A percentile compares a stretch with the other conserved stretches of the same genome.
Evolutionary conservation across 2,329 filamentous ascomycete species (phyloP).

Genomic region (Hymenoscyphus fructigenus): DNA sequence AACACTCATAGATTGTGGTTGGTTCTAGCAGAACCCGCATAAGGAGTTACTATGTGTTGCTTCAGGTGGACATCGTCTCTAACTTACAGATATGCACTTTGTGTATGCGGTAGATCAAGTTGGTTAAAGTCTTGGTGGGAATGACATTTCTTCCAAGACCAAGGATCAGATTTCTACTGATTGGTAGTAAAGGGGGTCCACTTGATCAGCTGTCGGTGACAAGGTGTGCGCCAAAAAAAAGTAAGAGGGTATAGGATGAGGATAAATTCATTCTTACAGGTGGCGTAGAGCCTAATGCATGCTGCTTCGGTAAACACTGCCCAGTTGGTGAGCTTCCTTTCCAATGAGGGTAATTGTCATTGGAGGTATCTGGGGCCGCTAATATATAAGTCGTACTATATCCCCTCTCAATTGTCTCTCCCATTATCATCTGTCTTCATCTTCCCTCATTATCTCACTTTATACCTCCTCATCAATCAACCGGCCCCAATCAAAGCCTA

Average conservation of each 20-base stretch:
- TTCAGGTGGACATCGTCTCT: background rate
- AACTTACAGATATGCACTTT: background rate
- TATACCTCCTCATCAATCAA: constrained; percentile 1
- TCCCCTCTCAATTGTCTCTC: background rate
- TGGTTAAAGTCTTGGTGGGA: background rate
- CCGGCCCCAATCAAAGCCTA: background rate
- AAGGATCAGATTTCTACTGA: background rate
- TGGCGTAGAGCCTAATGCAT: background rate
- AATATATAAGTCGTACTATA: constrained; percentile 8
- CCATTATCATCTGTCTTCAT: background rate
- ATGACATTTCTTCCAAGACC: background rate
- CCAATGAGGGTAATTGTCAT: no score
- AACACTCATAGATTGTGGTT: background rate
- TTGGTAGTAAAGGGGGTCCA: no score
- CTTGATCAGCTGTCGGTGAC: constrained; percentile 3
- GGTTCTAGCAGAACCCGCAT: background rate
- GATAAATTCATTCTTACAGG: constrained; percentile 12
- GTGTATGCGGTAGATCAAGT: background rate
- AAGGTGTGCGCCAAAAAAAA: constrained; percentile 6
- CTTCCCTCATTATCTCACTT: constrained; percentile 6
- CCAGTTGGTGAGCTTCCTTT: constrained; percentile 6
- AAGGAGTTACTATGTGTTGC: background rate
- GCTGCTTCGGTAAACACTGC: constrained; percentile 5
- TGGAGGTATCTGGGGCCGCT: background rate
- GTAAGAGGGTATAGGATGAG: constrained; percentile 1